Evolutionary conservation across 202 grass and related monocot species (phyloP), one percentile per base, ranked within the genome.

Genomic region (Panicum hallii): DNA sequence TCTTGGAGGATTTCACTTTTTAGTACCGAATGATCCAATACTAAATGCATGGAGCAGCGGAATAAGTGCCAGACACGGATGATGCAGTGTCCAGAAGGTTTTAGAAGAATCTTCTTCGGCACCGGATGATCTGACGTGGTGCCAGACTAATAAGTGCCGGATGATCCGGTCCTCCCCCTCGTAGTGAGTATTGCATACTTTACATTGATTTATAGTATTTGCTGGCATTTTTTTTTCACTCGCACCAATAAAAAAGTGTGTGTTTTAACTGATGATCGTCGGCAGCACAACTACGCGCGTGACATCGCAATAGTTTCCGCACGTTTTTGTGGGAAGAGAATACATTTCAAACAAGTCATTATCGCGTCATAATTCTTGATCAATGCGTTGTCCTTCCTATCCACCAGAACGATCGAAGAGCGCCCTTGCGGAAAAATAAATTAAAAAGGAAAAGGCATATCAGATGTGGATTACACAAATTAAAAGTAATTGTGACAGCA

Each of bases 351-450:
- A 75, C 26, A 61, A 30, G 61, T 76, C 26, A 11, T 15, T 81
- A 22, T 42, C 70, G 58, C 9, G 23, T 82, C 63, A 70, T 67
- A 49, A 0, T 81, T 87, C 69, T 57, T 30, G 26, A 80, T 55
- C 34, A 80, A 74, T 72, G 47, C 36, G 15, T 54, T 73, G 60
- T 55, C 38, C 23, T 36, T 52, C 69, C 46, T 57, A 74, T 47
- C 68, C 47, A 80, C 68, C 47, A 80, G 30, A 52, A 55, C 8
- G 19, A 32, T 34, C 17, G 26, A 19, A 44, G 34, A 54, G 4
- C 2, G 5, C 11, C 9, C 1, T 47, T 8, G 4, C 7, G 26
- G 4, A 6, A 52, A 38, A 54, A 67, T 48, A 20, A 48, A 67
- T 19, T 45, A 38, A 54, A 67, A 3, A 4, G 4, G 3, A 36